Evolutionary conservation across 2,329 filamentous ascomycete genomes (phyloP).

Genomic region (Aspergillus quadricinctus): DNA sequence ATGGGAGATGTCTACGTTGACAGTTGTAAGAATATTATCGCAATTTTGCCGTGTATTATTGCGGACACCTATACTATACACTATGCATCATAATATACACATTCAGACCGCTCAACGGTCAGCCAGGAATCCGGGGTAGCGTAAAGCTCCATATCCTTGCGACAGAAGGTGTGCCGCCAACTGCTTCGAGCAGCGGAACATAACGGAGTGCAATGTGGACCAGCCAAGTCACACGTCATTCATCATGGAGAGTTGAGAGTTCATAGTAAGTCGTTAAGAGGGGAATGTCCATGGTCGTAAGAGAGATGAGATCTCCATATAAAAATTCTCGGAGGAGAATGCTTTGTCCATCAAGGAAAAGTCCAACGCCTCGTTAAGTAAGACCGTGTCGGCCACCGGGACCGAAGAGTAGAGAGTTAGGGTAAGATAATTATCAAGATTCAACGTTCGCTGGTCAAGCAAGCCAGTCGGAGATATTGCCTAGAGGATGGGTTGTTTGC

Average conservation of each 20-base stretch:
- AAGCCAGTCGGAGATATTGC: slow-evolving; percentile 28
- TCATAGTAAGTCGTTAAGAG: neutral
- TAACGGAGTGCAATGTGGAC: neutral
- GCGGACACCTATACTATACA: neutral
- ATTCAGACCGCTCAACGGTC: neutral
- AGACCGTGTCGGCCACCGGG: neutral
- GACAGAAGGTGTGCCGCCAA: neutral
- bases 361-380: neutral
- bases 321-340: neutral
- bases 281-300: neutral
- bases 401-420: neutral
- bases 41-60: neutral
- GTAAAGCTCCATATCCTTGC: neutral
- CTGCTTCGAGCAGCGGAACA: neutral
- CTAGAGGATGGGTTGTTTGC: slow-evolving; percentile 13
- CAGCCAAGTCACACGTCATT: slow-evolving; percentile 6
- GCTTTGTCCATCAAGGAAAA: neutral
- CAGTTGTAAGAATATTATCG: neutral
- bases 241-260: slow-evolving; percentile 5
- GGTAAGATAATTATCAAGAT: neutral
- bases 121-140: neutral
- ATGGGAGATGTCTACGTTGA: neutral
- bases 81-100: neutral
- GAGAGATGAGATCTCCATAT: neutral
- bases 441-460: slow-evolving; percentile 11